A percentile compares a stretch with the other conserved stretches of the same genome.
phyloP scores from a whole-genome alignment of 495 filamentous ascomycete genomes.

The Podospora tetraspora region DNA sequence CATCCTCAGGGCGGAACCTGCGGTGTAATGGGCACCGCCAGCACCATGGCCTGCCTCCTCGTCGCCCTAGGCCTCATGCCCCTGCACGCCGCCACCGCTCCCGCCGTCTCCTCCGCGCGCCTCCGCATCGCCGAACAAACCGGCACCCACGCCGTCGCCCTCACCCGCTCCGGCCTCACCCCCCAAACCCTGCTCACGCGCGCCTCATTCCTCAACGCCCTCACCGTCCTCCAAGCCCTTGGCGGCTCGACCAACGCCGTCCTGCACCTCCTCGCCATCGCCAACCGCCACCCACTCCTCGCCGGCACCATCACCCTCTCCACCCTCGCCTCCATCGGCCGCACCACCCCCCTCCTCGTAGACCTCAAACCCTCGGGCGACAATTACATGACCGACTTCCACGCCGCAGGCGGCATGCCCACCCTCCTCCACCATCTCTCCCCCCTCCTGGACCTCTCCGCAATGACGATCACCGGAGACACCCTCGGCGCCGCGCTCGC shows the following conservation, averaged over 20 bases:
- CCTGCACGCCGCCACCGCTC: constrained; percentile 52
- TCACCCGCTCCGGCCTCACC: constrained; percentile 19
- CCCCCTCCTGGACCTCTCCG: constrained; percentile 53
- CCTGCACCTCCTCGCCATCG: constrained; percentile 61
- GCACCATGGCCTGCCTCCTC: constrained; percentile 63
- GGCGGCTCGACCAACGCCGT: constrained; percentile 66
- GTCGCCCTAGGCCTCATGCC: constrained; percentile 62
- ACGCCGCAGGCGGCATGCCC: constrained; percentile 61
- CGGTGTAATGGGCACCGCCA: constrained; percentile 66
- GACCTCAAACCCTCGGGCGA: constrained; percentile 64
- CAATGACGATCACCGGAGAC: constrained; percentile 52
- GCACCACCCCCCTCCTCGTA: constrained; percentile 54
- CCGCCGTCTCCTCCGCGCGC: constrained; percentile 60
- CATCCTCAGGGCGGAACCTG: constrained; percentile 54
- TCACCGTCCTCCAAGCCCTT: constrained; percentile 63
- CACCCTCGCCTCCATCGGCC: constrained; percentile 57
- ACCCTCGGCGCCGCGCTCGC: constrained; percentile 52
- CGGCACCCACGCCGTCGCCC: constrained; percentile 49
- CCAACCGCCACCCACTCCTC: constrained; percentile 52
- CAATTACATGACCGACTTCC: constrained; percentile 70
- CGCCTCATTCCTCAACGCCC: constrained; percentile 62
- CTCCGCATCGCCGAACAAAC: constrained; percentile 60
- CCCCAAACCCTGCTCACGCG: constrained; percentile 55
- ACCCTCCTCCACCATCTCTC: constrained; percentile 51
- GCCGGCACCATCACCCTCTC: constrained; percentile 51